Base-by-base conservation (phyloP, 352 stramenopile genomes). In the Hyaloperonospora arabidopsidis region DNA sequence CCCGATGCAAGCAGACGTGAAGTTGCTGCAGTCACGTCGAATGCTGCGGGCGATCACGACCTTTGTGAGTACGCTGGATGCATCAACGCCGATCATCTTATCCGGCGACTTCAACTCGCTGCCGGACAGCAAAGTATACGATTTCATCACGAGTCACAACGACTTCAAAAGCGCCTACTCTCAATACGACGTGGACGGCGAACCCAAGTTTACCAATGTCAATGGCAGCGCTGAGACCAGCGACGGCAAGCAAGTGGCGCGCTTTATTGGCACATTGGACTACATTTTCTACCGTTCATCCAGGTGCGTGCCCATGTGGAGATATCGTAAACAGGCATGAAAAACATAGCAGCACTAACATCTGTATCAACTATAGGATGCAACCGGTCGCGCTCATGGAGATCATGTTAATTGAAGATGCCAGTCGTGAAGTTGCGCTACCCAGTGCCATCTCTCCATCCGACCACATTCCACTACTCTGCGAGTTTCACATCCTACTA, bases 61-160 rank as follows among this genome's bases (percentile, higher is more conserved):
- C 0, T 89, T 86, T 49, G 61, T 54, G 1, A 55, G 43, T 6
- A 14, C 44, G 0, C 21, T 67, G 35, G 49, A 66, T 29, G 39
- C 47, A 35, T 59, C 56, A 2, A 59, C 19, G 5, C 64, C 65
- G 18, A 56, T 66, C n/a, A 69, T 93, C 22, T 80, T 93, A 45
- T 65, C 77, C 1, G 83, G 83, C 12, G 83, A 93, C 63, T 91
- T 90, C 57, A 93, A 93, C 64, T 93, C 83, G 32, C 61, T 93
- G 0, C 83, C 83, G 1, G 68, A 77, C 45, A 91, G 80, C 44
- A 67, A 76, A 51, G 83, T 93, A 49, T 90, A 89, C 64, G 48
- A 62, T 14, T 70, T 75, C 25, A 74, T 93, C 59, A 80, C 67
- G 5, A 56, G 45, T 0, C 51, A 58, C 4, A 56, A 75, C 21